These are phyloP conservation scores for Fistulinella prunicolor DNA, from an alignment of 768 basidiomycete genomes.

Conservation along the genomic window DNA sequence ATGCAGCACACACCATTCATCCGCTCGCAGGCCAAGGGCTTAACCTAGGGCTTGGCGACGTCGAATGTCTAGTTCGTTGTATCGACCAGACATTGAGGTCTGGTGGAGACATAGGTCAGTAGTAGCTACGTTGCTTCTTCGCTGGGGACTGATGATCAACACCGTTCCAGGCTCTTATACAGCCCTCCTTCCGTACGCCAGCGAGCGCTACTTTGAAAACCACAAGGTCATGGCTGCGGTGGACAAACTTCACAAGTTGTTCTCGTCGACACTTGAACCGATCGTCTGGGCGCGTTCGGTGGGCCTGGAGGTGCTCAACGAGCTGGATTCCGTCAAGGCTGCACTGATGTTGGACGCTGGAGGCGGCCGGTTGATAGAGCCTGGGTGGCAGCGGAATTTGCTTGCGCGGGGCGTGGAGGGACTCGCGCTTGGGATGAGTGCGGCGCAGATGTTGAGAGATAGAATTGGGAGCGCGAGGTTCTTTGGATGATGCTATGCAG, in stretches of 20 bases:
- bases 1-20: slow-evolving; percentile 94
- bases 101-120: slow-evolving; percentile 83
- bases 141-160: not conserved
- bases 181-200: slow-evolving; percentile 71
- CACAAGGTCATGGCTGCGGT: slow-evolving; percentile 80
- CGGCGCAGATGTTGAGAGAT: slow-evolving; percentile 28
- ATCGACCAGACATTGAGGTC: slow-evolving; percentile 53
- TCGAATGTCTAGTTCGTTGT: slow-evolving; percentile 63
- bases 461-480: slow-evolving; percentile 12
- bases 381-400: slow-evolving; percentile 32
- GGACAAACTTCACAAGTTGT: slow-evolving; percentile 90
- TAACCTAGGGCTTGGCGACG: slow-evolving; percentile 91
- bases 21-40: slow-evolving; percentile 96
- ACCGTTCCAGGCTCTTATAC: slow-evolving; percentile 61
- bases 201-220: slow-evolving; percentile 81
- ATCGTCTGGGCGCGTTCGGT: slow-evolving; percentile 85
- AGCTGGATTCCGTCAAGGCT: slow-evolving; percentile 78
- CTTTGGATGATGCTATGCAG: slow-evolving; percentile 1
- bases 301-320: slow-evolving; percentile 89
- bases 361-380: slow-evolving; percentile 29
- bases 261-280: slow-evolving; percentile 60
- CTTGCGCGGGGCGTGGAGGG: slow-evolving; percentile 46
- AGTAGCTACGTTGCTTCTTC: not conserved
- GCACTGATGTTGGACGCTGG: slow-evolving; percentile 83
- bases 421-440: slow-evolving; percentile 34